Base-by-base conservation (phyloP, 495 filamentous ascomycete species). In the Aspergillus conjunctus region DNA sequence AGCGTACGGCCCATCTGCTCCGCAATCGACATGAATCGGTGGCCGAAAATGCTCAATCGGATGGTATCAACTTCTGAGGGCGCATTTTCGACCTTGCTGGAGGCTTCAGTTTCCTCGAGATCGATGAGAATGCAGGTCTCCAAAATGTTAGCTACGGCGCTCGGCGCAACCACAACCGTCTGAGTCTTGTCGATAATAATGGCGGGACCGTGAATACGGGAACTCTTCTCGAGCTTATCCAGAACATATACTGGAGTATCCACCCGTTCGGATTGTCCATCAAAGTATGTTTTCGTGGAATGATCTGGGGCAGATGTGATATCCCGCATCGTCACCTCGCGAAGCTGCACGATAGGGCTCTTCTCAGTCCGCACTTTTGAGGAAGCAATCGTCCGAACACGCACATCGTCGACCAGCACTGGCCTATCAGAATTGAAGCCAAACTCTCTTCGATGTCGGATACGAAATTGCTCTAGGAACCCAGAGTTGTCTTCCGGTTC, bases 1-100 rank as follows among this genome's bases (percentile, higher is more conserved):
- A 98, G 79, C 3, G 94, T 93, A 55, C 92, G 80, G 5, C 94
- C 94, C 93, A 97, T 98, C 71, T 97, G 93, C 74, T 98, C 94
- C 4, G 94, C 94, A 69, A 98, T 98, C 12, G 93, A 92, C 94
- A 98, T 98, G 77, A 98, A 98, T 1, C 94, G 81, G 71, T 98
- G 93, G 1, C 91, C 91, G 66, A 98, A 98, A 59, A 98, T 95
- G 70, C 87, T 95, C 7, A 98, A 84, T 75, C 95, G 89, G 71
- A 98, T 96, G 0, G 94, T 93, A 66, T 96, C 77, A 41, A 80
- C 68, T 7, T 74, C 77, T 80, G 75, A 92, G 83, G 51, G 91
- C 74, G 91, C 84, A 59, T 91, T 88, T 1, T 89, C 79, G 45
- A 88, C 85, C n/a, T 90, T 15, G 5, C 43, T 41, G 2, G 51